Evolutionary conservation across 208 protist species (phyloP).

Genomic region (Blechomonas ayalai): DNA sequence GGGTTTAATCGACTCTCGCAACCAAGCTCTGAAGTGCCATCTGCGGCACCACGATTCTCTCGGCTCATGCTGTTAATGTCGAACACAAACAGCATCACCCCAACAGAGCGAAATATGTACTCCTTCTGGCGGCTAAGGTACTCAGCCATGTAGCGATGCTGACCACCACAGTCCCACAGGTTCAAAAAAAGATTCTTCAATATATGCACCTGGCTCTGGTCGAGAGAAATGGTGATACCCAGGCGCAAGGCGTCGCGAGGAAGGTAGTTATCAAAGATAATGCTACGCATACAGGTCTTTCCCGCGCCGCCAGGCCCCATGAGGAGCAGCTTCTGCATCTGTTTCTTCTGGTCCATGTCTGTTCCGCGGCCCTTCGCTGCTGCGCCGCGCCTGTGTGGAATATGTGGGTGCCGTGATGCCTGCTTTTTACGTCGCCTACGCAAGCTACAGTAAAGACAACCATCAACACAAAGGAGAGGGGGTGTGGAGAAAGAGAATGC

Average conservation of each 20-base stretch:
- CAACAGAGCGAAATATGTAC: conserved; percentile 98
- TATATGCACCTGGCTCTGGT: conserved; percentile 98
- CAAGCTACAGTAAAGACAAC: conserved; percentile 1
- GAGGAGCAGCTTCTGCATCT: conserved; percentile 93
- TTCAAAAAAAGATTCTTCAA: conserved; percentile 98
- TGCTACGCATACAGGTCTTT: conserved; percentile 99
- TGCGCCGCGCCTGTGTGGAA: too few species aligned
- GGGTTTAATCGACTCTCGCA: too few species aligned
- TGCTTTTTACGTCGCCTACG: too few species aligned
- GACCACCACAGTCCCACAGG: conserved; percentile 99
- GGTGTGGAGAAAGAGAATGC: conserved; percentile 5
- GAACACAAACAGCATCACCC: conserved; percentile 99
- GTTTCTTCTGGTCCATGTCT: conserved; percentile 80
- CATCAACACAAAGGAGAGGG: not conserved
- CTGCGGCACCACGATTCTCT: conserved; percentile 18
- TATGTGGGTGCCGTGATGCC: too few species aligned
- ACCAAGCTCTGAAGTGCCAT: conserved; percentile 8
- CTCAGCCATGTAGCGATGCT: conserved; percentile 97
- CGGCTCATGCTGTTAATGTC: conserved; percentile 94
- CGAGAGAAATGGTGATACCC: conserved; percentile 95
- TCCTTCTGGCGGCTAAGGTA: conserved; percentile 97
- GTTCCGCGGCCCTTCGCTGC: too few species aligned
- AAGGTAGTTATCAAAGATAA: conserved; percentile 99
- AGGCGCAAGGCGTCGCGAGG: conserved; percentile 91
- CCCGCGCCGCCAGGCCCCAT: conserved; percentile 92